Evolutionary conservation across 1,139 yeast species (phyloP).

Genomic region (Debaryomyces robertsiae): DNA sequence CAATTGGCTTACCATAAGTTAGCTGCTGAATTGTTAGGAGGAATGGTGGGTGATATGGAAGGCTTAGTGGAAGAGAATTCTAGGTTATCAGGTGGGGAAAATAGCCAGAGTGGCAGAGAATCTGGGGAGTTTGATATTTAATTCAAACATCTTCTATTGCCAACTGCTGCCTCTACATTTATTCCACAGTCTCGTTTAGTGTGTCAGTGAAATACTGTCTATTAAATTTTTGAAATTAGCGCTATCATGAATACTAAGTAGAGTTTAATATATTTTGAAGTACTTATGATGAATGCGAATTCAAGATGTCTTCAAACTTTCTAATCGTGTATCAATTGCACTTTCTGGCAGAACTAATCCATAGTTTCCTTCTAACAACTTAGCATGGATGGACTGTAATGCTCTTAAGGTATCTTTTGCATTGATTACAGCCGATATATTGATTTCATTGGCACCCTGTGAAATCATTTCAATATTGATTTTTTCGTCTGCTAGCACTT

Average conservation of each 20-base stretch:
- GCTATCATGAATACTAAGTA: too few species aligned
- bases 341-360: slow-evolving; percentile 29
- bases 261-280: too few species aligned
- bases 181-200: neutral
- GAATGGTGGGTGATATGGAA: slow-evolving; percentile 67
- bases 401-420: slow-evolving; percentile 84
- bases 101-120: slow-evolving; percentile 31
- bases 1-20: slow-evolving; percentile 83
- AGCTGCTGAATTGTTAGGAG: slow-evolving; percentile 69
- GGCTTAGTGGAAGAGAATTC: slow-evolving; percentile 54
- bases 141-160: slow-evolving; percentile 1
- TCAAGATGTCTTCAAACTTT: slow-evolving; percentile 31
- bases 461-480: slow-evolving; percentile 97
- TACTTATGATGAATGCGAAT: neutral
- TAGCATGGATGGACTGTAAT: slow-evolving; percentile 79
- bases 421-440: slow-evolving; percentile 91
- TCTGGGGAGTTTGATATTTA: slow-evolving; percentile 51
- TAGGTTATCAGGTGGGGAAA: slow-evolving; percentile 19
- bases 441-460: slow-evolving; percentile 97
- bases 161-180: neutral
- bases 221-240: slow-evolving; percentile 1
- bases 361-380: slow-evolving; percentile 55
- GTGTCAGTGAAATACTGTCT: slow-evolving; percentile 6
- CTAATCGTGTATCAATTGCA: slow-evolving; percentile 42
- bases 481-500: slow-evolving; percentile 86